These are phyloP conservation scores for Dispira simplex DNA, from an alignment of 192 early-diverging fungal species.

Conservation along the genomic window DNA sequence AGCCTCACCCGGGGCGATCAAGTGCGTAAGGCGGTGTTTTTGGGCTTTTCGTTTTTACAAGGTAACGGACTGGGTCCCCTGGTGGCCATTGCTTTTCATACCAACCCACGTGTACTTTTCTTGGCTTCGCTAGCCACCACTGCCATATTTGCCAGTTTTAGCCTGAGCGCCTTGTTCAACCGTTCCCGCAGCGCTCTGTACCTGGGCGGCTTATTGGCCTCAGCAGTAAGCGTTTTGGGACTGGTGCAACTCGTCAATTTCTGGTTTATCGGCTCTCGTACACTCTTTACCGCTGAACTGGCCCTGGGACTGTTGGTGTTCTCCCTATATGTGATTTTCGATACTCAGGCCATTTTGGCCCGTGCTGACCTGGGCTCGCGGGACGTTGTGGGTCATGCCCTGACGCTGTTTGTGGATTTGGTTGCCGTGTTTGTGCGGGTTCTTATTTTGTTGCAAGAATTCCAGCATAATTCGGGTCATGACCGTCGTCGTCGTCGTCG, in stretches of 20 bases:
- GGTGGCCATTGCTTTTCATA: slow-evolving; percentile 9
- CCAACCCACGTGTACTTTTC: slow-evolving; percentile 18
- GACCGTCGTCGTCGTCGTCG: slow-evolving; percentile 4
- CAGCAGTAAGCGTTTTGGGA: slow-evolving; percentile 17
- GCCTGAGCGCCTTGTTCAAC: slow-evolving; percentile 22
- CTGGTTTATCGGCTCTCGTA: slow-evolving; percentile 19
- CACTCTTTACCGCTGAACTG: slow-evolving; percentile 27
- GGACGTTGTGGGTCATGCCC: slow-evolving; percentile 20
- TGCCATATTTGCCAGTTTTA: slow-evolving; percentile 31
- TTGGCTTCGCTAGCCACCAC: slow-evolving; percentile 23
- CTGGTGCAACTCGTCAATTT: slow-evolving; percentile 23
- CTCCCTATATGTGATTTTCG: slow-evolving; percentile 32
- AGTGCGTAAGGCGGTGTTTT: neutral
- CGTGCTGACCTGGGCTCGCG: slow-evolving; percentile 21
- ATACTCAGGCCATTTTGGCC: slow-evolving; percentile 38
- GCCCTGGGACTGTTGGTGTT: slow-evolving; percentile 33
- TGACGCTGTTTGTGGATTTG: slow-evolving; percentile 31
- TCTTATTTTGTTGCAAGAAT: slow-evolving; percentile 22
- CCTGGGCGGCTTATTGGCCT: slow-evolving; percentile 20
- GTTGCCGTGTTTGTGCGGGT: slow-evolving; percentile 34
- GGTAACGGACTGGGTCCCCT: slow-evolving; percentile 16
- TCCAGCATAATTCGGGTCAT: slow-evolving; percentile 16
- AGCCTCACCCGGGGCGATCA: neutral
- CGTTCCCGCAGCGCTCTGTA: slow-evolving; percentile 17
- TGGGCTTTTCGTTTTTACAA: slow-evolving; percentile 15